Percentiles rank a stretch among this genome's conserved stretches.
Evolutionary conservation across 495 filamentous ascomycete species (phyloP).

Genomic region (Cenococcum geophilum): DNA sequence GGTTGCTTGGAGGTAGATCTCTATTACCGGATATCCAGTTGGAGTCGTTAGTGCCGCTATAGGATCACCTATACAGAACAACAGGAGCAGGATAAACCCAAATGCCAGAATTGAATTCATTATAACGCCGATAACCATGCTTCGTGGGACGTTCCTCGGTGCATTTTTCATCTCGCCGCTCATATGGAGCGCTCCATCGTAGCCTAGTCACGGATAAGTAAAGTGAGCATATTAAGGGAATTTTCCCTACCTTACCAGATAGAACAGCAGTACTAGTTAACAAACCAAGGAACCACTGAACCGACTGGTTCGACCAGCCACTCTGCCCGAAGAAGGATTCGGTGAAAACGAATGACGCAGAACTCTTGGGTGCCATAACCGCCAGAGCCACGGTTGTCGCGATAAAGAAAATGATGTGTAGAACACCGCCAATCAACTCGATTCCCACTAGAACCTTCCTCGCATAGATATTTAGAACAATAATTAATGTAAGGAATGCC

Average conservation of each 20-base stretch:
- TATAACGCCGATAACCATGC: conserved; percentile 27
- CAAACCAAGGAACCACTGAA: conserved; percentile 23
- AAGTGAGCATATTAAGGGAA: not conserved
- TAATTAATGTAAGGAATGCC: conserved; percentile 22
- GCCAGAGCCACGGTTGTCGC: conserved; percentile 22
- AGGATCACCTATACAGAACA: conserved; percentile 24
- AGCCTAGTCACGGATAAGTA: conserved; percentile 13
- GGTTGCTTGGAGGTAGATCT: conserved; percentile 26
- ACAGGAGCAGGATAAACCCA: conserved; percentile 25
- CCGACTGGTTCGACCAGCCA: conserved; percentile 24
- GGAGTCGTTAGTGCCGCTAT: conserved; percentile 12
- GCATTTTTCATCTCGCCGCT: conserved; percentile 28
- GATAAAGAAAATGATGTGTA: conserved; percentile 29
- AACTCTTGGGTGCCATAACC: conserved; percentile 19
- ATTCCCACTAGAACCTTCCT: conserved; percentile 25
- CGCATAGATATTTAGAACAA: conserved; percentile 25
- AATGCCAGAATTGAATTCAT: conserved; percentile 27
- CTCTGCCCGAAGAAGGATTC: conserved; percentile 19
- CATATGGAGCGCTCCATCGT: conserved; percentile 31
- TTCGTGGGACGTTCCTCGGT: conserved; percentile 21
- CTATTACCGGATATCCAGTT: conserved; percentile 28
- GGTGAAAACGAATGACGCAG: conserved; percentile 21
- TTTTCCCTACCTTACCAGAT: conserved; percentile 13
- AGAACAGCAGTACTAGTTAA: conserved; percentile 20
- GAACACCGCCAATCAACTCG: conserved; percentile 26